phyloP scores from a whole-genome alignment of 179 eudicot genomes.

The Camellia oleifera region DNA sequence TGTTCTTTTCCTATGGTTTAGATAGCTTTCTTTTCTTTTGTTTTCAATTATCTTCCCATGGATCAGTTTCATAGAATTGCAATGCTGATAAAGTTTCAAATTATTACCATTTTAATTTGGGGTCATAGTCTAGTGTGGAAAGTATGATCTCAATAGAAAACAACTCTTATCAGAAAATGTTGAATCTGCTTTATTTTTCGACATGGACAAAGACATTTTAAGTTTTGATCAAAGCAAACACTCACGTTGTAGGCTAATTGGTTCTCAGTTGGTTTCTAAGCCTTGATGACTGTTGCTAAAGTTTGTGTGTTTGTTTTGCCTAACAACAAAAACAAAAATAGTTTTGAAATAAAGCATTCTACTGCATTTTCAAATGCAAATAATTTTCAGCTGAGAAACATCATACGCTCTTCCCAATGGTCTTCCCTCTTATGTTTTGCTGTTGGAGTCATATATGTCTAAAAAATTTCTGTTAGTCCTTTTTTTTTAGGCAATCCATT shows the following conservation, averaged over 20 bases:
- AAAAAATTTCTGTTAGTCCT: neutral
- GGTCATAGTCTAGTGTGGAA: neutral
- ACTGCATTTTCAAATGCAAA: neutral
- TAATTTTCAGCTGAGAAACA: neutral
- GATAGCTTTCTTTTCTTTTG: neutral
- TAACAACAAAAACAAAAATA: neutral
- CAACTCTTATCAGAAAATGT: too few species aligned
- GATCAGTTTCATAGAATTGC: neutral
- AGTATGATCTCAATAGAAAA: too few species aligned
- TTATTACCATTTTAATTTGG: neutral
- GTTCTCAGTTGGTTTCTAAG: neutral
- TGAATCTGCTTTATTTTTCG: too few species aligned
- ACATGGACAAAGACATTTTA: neutral
- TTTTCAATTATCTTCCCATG: too few species aligned
- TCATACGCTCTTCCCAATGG: neutral
- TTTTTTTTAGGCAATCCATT: neutral
- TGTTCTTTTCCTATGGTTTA: neutral
- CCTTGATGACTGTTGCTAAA: too few species aligned
- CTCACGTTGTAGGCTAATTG: too few species aligned
- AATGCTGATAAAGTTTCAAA: neutral
- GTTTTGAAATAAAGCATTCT: neutral
- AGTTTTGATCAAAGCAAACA: too few species aligned
- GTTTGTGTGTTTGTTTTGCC: too few species aligned
- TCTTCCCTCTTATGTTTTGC: neutral
- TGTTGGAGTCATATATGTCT: neutral